Base-by-base conservation (phyloP, 208 protist species). In the Angomonas deanei region DNA sequence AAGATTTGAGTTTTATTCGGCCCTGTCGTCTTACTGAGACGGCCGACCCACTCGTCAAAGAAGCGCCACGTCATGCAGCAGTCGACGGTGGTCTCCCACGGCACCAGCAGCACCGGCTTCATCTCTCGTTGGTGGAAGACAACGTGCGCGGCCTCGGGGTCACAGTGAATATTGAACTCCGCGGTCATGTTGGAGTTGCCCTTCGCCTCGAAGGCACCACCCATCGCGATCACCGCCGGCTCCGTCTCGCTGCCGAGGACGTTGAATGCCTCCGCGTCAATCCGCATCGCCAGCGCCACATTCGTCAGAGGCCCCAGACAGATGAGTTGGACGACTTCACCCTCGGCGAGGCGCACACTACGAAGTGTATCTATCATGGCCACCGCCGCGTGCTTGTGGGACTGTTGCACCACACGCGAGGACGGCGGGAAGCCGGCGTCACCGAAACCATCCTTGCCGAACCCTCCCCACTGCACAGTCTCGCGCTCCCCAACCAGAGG, bases 121-220 rank as follows among this genome's bases (percentile, higher is more conserved):
- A 85, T 80, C 19, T 49, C 27, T 6, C 76, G 72, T 34, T 83
- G 62, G 48, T 93, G 76, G 36, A 94, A 82, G 24, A 94, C 80
- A 23, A 90, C 72, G 63, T 74, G 78, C n/a, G 82, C 87, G 24
- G 87, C 87, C 73, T 94, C 87, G 17, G 87, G 87, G 65, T 94
- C 87, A 56, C 81, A 87, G 75, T 91, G 81, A 39, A 91, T 74
- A 72, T 94, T 94, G 66, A 94, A 94, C 75, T 94, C 87, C 6
- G 84, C 76, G 52, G 74, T 74, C 56, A 89, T 68, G 70, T 80
- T 91, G 13, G 76, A 88, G 71, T 94, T 94, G 59, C 87, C 87
- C 42, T 89, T 91, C 0, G 74, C 82, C 56, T 91, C 82, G 39
- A 46, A 78, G 3, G 84, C 72, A 11, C 87, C 87, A 11, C 84